phyloP scores from a whole-genome alignment of 192 early-diverging fungal species.

The Umbelopsis ramanniana region DNA sequence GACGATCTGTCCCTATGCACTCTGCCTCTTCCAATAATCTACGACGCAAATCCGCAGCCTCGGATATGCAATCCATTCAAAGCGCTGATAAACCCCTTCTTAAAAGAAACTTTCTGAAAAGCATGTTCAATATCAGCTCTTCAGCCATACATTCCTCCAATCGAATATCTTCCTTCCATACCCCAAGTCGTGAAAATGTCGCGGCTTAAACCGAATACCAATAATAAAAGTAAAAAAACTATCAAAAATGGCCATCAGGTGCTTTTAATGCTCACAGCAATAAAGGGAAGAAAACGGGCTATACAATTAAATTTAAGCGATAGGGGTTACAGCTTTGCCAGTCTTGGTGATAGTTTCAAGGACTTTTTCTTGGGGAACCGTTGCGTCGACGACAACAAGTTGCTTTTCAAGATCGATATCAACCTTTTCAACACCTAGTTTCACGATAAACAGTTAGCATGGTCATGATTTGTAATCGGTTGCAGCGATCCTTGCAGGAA shows the following conservation, averaged over 20 bases:
- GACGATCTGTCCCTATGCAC: background rate
- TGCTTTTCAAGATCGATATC: slow-evolving; percentile 62
- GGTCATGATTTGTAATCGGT: background rate
- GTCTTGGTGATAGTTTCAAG: slow-evolving; percentile 34
- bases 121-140: slow-evolving; percentile 9
- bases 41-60: slow-evolving; percentile 1
- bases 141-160: slow-evolving; percentile 5
- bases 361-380: slow-evolving; percentile 28
- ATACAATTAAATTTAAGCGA: background rate
- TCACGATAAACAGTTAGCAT: background rate
- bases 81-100: background rate
- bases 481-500: background rate
- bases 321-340: slow-evolving; percentile 29
- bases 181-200: background rate
- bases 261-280: background rate
- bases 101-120: slow-evolving; percentile 1
- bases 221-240: background rate
- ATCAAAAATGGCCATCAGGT: background rate
- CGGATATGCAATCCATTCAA: slow-evolving; percentile 9
- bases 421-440: slow-evolving; percentile 45
- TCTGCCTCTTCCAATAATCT: background rate
- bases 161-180: background rate
- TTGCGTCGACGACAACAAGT: slow-evolving; percentile 52
- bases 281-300: background rate
- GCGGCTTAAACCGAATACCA: background rate